A percentile compares a stretch with the other conserved stretches of the same genome.
These are phyloP conservation scores for Xylaria sp. DNA, from an alignment of 2,329 filamentous ascomycete species.

Conservation along the genomic window DNA sequence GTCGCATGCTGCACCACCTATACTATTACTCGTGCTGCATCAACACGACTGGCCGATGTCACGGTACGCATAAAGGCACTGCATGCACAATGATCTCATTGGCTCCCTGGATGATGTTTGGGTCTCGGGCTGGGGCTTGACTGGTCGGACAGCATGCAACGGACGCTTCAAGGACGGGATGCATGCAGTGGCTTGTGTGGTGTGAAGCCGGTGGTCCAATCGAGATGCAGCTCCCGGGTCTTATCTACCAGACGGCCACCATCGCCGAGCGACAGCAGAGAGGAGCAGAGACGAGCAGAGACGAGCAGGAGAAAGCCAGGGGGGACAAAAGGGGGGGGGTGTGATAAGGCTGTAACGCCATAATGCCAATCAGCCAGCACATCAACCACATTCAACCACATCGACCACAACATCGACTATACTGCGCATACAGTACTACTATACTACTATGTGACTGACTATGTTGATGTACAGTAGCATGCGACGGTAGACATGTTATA, in stretches of 20 bases:
- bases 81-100: constrained; percentile 20
- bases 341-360: constrained; percentile 41
- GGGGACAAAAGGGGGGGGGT: too few species aligned
- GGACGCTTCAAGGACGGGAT: constrained; percentile 20
- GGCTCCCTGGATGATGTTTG: constrained; percentile 7
- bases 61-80: background rate
- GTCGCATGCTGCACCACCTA: too few species aligned
- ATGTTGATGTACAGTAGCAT: too few species aligned
- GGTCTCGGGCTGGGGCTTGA: constrained; percentile 17
- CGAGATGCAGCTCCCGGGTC: constrained; percentile 30
- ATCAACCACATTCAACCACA: too few species aligned
- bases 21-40: background rate
- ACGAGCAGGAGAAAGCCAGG: too few species aligned
- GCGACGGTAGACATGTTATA: too few species aligned
- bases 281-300: too few species aligned
- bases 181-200: constrained; percentile 19
- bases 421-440: too few species aligned
- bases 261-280: constrained; percentile 27
- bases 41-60: background rate
- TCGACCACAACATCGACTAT: background rate
- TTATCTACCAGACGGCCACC: constrained; percentile 35
- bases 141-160: constrained; percentile 15
- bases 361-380: constrained; percentile 34
- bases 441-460: too few species aligned
- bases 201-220: constrained; percentile 29